Percentiles rank a stretch among this genome's conserved stretches.
Evolutionary conservation across 75 land plant species (phyloP).

Genomic region (Chamaecyparis obtusa): DNA sequence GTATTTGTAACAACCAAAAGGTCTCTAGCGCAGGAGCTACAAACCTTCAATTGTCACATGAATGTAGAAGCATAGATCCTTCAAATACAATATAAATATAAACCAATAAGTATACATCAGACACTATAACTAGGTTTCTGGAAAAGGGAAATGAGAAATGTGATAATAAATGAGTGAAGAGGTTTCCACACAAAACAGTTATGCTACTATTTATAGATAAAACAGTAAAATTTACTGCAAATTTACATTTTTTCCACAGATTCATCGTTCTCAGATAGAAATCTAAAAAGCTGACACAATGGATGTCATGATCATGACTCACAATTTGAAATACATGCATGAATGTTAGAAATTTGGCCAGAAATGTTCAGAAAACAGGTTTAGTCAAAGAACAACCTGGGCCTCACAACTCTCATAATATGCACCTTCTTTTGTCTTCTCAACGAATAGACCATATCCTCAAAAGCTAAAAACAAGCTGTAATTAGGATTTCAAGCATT

Average conservation of each 20-base stretch:
- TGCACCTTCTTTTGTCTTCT: neutral
- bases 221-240: neutral
- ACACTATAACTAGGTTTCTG: neutral
- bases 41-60: neutral
- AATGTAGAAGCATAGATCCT: neutral
- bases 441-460: neutral
- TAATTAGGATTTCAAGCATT: neutral
- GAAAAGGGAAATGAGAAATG: neutral
- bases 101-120: neutral
- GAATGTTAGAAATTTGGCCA: neutral
- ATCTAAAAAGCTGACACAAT: neutral
- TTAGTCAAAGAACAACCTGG: neutral
- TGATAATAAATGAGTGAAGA: neutral
- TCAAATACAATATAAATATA: neutral
- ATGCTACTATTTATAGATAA: neutral
- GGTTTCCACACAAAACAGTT: neutral
- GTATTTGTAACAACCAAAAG: neutral
- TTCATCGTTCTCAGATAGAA: neutral
- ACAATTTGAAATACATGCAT: neutral
- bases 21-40: neutral
- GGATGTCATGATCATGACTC: neutral
- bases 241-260: neutral
- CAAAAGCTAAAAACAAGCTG: neutral
- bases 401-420: neutral
- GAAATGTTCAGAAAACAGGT: neutral